Conservation (phyloP, 805 yeast species). For the Ogataea ganodermae region DNA sequence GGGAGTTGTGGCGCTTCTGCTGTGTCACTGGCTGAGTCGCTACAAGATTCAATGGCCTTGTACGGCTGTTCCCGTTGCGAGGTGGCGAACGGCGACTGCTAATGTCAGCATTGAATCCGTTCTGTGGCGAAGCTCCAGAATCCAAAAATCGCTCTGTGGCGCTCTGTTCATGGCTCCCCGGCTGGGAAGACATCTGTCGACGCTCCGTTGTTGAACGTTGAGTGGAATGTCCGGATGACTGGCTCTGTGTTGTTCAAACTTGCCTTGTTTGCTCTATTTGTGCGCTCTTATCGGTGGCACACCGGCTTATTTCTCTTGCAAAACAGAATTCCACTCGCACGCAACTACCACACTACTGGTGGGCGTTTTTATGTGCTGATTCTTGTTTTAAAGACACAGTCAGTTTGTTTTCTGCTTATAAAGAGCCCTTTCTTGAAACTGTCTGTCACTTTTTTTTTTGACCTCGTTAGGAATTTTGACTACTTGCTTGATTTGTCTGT, state of each 20-base stretch:
- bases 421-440: constrained; percentile 2
- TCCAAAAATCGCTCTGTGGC: neutral
- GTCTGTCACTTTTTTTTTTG: constrained; percentile 1
- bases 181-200: constrained; percentile 2
- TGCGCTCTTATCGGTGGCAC: neutral
- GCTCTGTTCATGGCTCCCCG: neutral
- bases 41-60: constrained; percentile 19
- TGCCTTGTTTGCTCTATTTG: neutral
- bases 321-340: too few species aligned
- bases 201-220: neutral
- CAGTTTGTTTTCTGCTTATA: neutral
- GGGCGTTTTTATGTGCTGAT: neutral
- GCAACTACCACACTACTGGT: neutral
- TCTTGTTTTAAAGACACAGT: neutral
- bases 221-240: neutral
- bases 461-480: constrained; percentile 1
- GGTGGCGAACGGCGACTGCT: constrained; percentile 1
- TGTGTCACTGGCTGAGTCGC: constrained; percentile 27
- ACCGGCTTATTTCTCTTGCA: neutral
- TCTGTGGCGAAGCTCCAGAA: neutral
- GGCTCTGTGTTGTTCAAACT: neutral
- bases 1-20: constrained; percentile 36
- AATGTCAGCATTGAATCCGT: neutral
- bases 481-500: constrained; percentile 6
- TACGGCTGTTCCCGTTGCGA: constrained; percentile 6